A percentile compares a stretch with the other conserved stretches of the same genome.
phyloP scores from a whole-genome alignment of 75 land plant species.

The Gnetum montanum region DNA sequence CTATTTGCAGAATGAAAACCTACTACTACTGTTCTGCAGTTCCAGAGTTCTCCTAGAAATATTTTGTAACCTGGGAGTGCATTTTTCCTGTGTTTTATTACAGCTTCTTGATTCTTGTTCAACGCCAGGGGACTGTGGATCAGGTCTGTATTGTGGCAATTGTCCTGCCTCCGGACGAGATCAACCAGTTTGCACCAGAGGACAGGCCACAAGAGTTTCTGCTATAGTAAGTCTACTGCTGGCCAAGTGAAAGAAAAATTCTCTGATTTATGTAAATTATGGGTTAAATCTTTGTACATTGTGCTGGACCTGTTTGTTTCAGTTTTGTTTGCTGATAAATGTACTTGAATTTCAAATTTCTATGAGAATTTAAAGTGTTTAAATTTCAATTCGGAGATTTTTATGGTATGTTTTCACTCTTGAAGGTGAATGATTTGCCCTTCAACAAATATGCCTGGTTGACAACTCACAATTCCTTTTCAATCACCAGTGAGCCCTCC shows the following conservation, averaged over 20 bases:
- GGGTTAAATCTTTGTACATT: neutral
- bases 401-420: neutral
- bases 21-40: neutral
- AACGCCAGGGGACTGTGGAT: conserved; percentile 38
- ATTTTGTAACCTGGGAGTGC: neutral
- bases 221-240: conserved; percentile 18
- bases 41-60: neutral
- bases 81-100: conserved; percentile 1
- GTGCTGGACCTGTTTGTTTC: neutral
- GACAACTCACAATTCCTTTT: conserved; percentile 75
- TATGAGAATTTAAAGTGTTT: neutral
- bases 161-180: conserved; percentile 38
- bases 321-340: neutral
- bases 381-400: neutral
- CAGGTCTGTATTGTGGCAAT: conserved; percentile 58
- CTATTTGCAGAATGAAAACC: neutral
- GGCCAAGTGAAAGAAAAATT: neutral
- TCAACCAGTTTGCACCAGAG: conserved; percentile 41
- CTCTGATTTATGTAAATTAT: no score
- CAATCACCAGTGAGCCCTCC: conserved; percentile 44
- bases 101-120: conserved; percentile 48
- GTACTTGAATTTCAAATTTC: neutral
- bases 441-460: conserved; percentile 83
- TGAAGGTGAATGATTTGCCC: conserved; percentile 51
- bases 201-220: conserved; percentile 34